Conservation (phyloP, 768 basidiomycete species). For the Mycena belliarum region DNA sequence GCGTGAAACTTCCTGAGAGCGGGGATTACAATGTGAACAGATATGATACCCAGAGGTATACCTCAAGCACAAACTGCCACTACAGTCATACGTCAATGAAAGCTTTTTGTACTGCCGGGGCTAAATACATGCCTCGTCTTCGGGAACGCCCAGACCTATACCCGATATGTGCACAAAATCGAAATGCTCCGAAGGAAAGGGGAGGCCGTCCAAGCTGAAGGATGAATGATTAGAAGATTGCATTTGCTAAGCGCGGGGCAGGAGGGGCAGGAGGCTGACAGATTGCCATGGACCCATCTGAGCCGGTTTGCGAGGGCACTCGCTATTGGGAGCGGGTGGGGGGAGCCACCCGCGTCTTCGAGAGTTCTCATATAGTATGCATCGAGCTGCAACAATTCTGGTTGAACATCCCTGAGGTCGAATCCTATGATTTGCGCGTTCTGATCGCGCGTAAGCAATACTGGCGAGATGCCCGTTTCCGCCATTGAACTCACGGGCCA, state of each 20-base stretch:
- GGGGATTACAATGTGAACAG: conserved; percentile 6
- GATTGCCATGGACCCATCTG: conserved; percentile 67
- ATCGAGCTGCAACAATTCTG: conserved; percentile 42
- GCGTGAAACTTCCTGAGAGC: conserved; percentile 61
- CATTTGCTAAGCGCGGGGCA: background rate
- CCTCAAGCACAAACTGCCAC: conserved; percentile 72
- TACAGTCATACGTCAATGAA: conserved; percentile 28
- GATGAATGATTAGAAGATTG: conserved; percentile 3
- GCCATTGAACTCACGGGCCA: conserved; percentile 60
- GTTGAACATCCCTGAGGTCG: conserved; percentile 58
- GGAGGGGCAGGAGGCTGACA: conserved; percentile 52
- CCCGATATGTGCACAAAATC: conserved; percentile 66
- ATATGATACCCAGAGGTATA: conserved; percentile 27
- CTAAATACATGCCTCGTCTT: conserved; percentile 57
- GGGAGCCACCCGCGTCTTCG: conserved; percentile 11
- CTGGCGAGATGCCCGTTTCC: background rate
- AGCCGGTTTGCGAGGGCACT: conserved; percentile 48
- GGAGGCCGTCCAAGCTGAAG: conserved; percentile 61
- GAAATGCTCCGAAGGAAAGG: conserved; percentile 58
- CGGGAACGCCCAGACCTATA: conserved; percentile 69
- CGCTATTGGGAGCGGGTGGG: conserved; percentile 12
- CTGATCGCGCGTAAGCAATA: conserved; percentile 32
- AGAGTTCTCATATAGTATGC: conserved; percentile 19
- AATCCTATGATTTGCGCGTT: conserved; percentile 58
- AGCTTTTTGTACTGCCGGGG: background rate